These are phyloP conservation scores for Primulina huaijiensis DNA, from an alignment of 257 asterid species.

Conservation along the genomic window DNA sequence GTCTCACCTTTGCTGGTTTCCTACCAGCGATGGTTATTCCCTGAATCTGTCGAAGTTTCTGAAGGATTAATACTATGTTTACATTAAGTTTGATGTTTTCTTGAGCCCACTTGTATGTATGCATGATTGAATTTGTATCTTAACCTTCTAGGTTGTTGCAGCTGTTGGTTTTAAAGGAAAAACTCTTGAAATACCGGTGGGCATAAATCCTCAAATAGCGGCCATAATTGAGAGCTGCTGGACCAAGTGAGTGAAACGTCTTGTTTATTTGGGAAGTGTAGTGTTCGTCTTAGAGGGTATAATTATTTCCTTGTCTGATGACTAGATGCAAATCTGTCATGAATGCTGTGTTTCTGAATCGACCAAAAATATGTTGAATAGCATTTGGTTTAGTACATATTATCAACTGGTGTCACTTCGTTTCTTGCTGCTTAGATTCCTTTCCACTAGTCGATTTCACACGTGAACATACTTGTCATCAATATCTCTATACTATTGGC, in stretches of 20 bases:
- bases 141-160: constrained; percentile 70
- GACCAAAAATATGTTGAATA: constrained; percentile 5
- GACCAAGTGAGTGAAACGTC: constrained; percentile 62
- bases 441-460: not conserved
- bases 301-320: not conserved
- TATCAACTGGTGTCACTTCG: constrained; percentile 12
- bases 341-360: not conserved
- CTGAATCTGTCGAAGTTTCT: not conserved
- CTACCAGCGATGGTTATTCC: not conserved
- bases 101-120: constrained; percentile 20
- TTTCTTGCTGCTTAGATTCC: constrained; percentile 2
- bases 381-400: constrained; percentile 11
- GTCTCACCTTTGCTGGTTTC: not conserved
- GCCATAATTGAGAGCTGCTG: constrained; percentile 79
- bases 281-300: constrained; percentile 21
- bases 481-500: not conserved
- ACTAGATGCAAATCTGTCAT: constrained; percentile 14
- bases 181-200: constrained; percentile 76
- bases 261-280: constrained; percentile 12
- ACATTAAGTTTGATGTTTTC: constrained; percentile 5
- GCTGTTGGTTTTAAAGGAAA: constrained; percentile 84
- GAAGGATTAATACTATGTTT: constrained; percentile 4
- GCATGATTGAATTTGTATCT: constrained; percentile 14
- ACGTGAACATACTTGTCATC: not conserved
- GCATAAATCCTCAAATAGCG: constrained; percentile 71